phyloP scores from a whole-genome alignment of 306 rosid genomes.

The Parietaria judaica region DNA sequence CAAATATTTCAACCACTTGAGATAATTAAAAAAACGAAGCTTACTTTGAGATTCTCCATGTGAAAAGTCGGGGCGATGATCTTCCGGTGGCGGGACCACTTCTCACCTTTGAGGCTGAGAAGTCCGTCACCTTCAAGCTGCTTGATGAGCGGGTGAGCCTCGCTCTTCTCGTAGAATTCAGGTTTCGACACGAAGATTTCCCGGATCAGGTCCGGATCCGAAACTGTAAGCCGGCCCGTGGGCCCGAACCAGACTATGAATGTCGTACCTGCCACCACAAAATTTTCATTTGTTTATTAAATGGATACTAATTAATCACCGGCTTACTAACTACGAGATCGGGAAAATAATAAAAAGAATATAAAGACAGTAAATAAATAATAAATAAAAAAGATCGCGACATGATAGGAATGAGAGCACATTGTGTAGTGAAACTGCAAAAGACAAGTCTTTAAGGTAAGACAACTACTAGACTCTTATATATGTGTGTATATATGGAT shows the following conservation, averaged over 20 bases:
- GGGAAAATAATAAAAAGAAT: neutral
- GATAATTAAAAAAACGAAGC: too few species aligned
- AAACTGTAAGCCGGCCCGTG: conserved; percentile 62
- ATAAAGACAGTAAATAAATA: neutral
- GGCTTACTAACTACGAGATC: neutral
- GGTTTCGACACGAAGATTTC: conserved; percentile 85
- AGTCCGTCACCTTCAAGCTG: conserved; percentile 98
- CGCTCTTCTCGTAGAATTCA: conserved; percentile 75
- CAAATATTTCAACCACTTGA: neutral
- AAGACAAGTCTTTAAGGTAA: conserved; percentile 11
- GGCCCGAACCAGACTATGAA: conserved; percentile 98
- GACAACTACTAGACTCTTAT: conserved; percentile 15
- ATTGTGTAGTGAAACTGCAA: too few species aligned
- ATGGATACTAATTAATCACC: neutral
- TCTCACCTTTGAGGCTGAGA: conserved; percentile 80
- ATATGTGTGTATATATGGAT: conserved; percentile 28
- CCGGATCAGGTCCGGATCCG: conserved; percentile 84
- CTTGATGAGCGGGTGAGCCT: conserved; percentile 90
- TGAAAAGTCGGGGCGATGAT: conserved; percentile 88
- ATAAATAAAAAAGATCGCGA: neutral
- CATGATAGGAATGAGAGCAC: too few species aligned
- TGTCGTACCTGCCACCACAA: conserved; percentile 45
- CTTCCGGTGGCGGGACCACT: conserved; percentile 90
- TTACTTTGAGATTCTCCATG: conserved; percentile 86
- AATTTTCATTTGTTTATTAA: neutral